Base-by-base conservation (phyloP, 768 basidiomycete genomes). In the Tylopilus sp. region DNA sequence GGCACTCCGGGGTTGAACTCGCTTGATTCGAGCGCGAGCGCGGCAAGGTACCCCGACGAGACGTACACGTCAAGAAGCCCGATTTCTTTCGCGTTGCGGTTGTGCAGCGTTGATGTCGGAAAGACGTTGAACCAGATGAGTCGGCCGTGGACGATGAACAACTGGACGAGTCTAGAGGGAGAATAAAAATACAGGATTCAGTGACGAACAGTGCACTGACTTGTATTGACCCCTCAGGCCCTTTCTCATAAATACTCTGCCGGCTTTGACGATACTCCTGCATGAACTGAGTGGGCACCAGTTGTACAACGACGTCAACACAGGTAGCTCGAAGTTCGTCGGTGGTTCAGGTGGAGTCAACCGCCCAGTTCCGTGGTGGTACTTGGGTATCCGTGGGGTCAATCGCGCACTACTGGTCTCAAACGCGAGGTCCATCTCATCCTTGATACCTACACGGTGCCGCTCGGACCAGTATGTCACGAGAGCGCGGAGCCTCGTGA, bases 201-300 rank as follows among this genome's bases (percentile, higher is more conserved):
- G 13, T 23, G 17, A 30, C 31, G 28, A 6, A 33, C 7, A 12
- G 12, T 30, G 18, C 4, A 74, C 86, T 60, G 57, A 92, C 91
- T 83, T 80, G 73, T 87, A 98, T 69, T 85, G 85, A 21, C 87
- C 87, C 53, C 79, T 75, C 43, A 85, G 65, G 8, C 89, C 89
- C 56, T 79, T 77, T 59, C 85, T 79, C 64, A 83, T 79, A 58
- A 81, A 94, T 36, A 91, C 65, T 44, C 85, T 83, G 0, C 92
- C 91, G 8, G 81, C 75, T 61, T 84, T 85, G 36, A 84, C 65
- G 42, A 95, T 81, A 6, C 90, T 77, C 52, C 82, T 80, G 61
- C 95, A 98, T 1, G 81, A 83, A 33, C 87, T 80, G 54, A 95
- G 65, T 2, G 86, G 75, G 63, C 95, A 98, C 93, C 91, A 93